A percentile compares a stretch with the other conserved stretches of the same genome.
Evolutionary conservation across 371 early-diverging fungal species (phyloP).

Genomic region (Syncephalastrum sp.): DNA sequence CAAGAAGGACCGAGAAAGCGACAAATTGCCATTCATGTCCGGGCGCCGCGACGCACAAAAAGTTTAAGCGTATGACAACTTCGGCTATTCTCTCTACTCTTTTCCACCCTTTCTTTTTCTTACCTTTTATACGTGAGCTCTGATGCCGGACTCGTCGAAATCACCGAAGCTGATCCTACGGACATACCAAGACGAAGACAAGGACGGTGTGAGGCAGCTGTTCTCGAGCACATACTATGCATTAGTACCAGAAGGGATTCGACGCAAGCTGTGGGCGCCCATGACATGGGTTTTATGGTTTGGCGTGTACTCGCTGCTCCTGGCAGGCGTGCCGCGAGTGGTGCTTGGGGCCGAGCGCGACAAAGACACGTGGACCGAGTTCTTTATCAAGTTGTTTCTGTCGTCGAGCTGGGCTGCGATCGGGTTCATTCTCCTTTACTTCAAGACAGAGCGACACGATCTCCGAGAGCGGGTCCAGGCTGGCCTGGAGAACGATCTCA

Average conservation of each 20-base stretch:
- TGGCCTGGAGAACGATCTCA: slow-evolving; percentile 36
- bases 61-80: too few relatives aligned
- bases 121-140: neutral
- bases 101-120: neutral
- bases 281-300: slow-evolving; percentile 44
- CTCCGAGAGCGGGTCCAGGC: slow-evolving; percentile 31
- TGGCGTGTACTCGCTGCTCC: slow-evolving; percentile 26
- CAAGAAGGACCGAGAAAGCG: too few relatives aligned
- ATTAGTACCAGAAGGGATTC: slow-evolving; percentile 42
- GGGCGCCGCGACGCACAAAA: too few relatives aligned
- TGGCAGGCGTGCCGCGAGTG: slow-evolving; percentile 20
- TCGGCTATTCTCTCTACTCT: neutral
- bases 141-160: neutral
- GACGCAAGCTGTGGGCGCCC: slow-evolving; percentile 42
- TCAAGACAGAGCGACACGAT: slow-evolving; percentile 35
- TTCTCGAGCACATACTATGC: slow-evolving; percentile 27
- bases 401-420: slow-evolving; percentile 34
- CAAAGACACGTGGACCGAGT: slow-evolving; percentile 9
- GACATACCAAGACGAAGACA: slow-evolving; percentile 33
- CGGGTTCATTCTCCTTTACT: slow-evolving; percentile 31
- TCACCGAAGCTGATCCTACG: slow-evolving; percentile 33
- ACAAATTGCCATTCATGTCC: too few relatives aligned
- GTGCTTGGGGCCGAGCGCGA: slow-evolving; percentile 14
- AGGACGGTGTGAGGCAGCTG: slow-evolving; percentile 26
- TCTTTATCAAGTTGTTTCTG: slow-evolving; percentile 20